phyloP scores from a whole-genome alignment of 1,284 basidiomycete genomes.

The Trichosporon asahii region DNA sequence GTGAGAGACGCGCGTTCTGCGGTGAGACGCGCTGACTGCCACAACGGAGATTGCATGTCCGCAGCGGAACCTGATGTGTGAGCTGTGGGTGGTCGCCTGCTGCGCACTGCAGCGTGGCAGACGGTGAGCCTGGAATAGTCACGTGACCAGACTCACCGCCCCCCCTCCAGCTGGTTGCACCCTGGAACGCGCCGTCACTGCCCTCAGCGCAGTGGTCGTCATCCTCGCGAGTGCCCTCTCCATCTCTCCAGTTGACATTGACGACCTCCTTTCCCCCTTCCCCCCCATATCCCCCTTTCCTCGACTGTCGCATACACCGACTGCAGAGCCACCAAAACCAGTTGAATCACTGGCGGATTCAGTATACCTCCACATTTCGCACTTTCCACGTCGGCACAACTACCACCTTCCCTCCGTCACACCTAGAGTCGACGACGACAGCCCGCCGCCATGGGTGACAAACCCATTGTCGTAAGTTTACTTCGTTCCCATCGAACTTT shows the following conservation, averaged over 20 bases:
- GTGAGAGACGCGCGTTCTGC: too few relatives aligned
- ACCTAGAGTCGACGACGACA: slow-evolving; percentile 1
- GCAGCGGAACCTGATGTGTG: not conserved
- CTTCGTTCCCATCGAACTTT: not conserved
- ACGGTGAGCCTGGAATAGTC: not conserved
- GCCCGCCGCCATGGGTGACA: slow-evolving; percentile 44
- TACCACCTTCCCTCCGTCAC: not conserved
- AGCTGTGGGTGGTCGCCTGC: not conserved
- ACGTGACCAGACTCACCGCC: not conserved
- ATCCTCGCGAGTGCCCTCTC: not conserved
- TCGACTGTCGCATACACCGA: slow-evolving; percentile 1
- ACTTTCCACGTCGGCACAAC: slow-evolving; percentile 17
- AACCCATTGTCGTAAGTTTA: slow-evolving; percentile 46
- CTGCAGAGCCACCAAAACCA: slow-evolving; percentile 1
- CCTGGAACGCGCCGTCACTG: slow-evolving; percentile 9
- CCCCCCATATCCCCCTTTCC: not conserved
- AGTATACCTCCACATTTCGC: not conserved
- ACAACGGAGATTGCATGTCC: not conserved
- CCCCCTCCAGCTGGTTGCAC: not conserved
- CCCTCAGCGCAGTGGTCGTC: slow-evolving; percentile 6
- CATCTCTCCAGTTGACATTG: not conserved
- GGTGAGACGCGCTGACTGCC: not conserved
- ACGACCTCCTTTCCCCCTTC: not conserved
- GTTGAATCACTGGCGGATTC: slow-evolving; percentile 1
- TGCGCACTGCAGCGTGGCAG: not conserved